Evolutionary conservation across 257 asterid genomes (phyloP), one percentile per base, ranked within the genome.

Genomic region (Cynanchum wilfordii): DNA sequence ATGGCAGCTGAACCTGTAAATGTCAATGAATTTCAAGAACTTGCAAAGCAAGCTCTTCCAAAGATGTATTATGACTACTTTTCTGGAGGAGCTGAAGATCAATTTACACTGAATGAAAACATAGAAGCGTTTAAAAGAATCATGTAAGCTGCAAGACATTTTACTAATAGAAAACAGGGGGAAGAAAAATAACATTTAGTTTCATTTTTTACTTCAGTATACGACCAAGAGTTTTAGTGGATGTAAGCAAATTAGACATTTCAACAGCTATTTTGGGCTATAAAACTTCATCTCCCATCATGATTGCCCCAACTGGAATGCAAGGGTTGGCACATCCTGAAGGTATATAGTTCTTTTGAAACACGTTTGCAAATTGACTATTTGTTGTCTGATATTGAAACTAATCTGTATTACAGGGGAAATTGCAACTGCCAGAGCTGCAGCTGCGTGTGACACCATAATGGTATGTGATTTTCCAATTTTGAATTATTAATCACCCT

Each of bases 11-110:
- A 84, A 78, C 79, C 80, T 7, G 84, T 85, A 29, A 86, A 80
- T 64, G 79, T 84, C 36, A 73, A 58, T 33, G 93, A 82, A 67
- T 89, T 79, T 82, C 79, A 86, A 83, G 85, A 87, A 62, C 89
- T 89, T 9, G 93, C 93, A 27, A 80, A 79, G 78, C 66, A 74
- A 77, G 88, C 83, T 68, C 89, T 89, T 76, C 91, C 96, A 38
- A 89, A 89, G 83, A 84, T 84, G 90, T 83, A 75, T 75, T 87
- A 83, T 63, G 96, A 87, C 80, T 87, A 33, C 66, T 82, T 73
- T 30, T 76, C 85, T 40, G 90, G 88, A 27, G 96, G 89, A 73
- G 88, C 96, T 44, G 96, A 89, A 82, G 93, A 87, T 33, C 83
- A 87, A 71, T 80, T 81, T 51, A 89, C 96, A n/a, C 85, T 86